Conservation (phyloP, 805 yeast species). For the Saturnispora kantuleensis region DNA sequence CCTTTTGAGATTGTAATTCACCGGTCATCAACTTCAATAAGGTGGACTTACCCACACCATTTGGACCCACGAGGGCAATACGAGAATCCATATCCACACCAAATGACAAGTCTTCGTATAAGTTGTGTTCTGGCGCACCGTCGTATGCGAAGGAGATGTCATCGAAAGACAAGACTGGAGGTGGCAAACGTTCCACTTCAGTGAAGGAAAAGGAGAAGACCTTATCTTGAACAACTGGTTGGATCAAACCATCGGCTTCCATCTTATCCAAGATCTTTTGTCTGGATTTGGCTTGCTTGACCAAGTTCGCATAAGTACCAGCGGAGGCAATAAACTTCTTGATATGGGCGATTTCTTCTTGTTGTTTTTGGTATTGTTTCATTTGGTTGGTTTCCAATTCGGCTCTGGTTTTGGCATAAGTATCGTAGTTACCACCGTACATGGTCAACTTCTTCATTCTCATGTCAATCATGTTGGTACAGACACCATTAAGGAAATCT, state of each 20-base stretch:
- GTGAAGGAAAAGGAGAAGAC: constrained; percentile 93
- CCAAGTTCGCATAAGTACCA: constrained; percentile 98
- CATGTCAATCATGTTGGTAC: constrained; percentile 98
- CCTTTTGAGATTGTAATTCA: constrained; percentile 76
- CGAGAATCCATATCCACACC: constrained; percentile 99
- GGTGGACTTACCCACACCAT: constrained; percentile 98
- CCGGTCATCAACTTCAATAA: constrained; percentile 96
- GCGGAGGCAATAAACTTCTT: constrained; percentile 99
- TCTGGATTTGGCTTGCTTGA: constrained; percentile 97
- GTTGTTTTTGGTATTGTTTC: constrained; percentile 95
- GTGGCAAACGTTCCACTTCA: constrained; percentile 93
- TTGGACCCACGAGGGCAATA: constrained; percentile 95
- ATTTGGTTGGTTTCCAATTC: constrained; percentile 95
- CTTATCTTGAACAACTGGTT: constrained; percentile 86
- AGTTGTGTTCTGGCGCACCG: constrained; percentile 71
- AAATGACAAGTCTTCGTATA: constrained; percentile 84
- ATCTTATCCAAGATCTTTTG: constrained; percentile 98
- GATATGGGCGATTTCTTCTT: constrained; percentile 96
- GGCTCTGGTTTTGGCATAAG: constrained; percentile 86
- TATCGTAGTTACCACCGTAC: constrained; percentile 98
- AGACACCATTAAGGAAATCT: constrained; percentile 98
- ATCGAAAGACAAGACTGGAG: constrained; percentile 96
- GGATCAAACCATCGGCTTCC: constrained; percentile 98
- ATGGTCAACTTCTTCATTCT: constrained; percentile 62
- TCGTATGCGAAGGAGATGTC: constrained; percentile 89